Percentiles rank a stretch among this genome's conserved stretches.
phyloP scores from a whole-genome alignment of 805 yeast genomes.

The Maudiozyma pseudohumilis region DNA sequence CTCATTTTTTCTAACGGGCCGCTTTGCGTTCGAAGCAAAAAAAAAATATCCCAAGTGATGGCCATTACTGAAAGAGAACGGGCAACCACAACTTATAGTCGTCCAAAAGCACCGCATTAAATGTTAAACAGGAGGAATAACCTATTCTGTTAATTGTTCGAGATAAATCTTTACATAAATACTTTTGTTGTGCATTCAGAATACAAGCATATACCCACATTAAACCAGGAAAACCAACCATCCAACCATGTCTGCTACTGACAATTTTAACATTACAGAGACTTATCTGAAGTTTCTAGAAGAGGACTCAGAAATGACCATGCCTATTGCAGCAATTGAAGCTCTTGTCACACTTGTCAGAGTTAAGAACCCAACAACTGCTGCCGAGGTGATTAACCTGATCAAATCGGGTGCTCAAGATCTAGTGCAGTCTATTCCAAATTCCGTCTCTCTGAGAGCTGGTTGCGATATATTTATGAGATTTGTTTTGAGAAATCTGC shows the following conservation, averaged over 20 bases:
- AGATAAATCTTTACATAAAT: no score
- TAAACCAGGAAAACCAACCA: no score
- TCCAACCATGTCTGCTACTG: not conserved
- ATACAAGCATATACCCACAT: no score
- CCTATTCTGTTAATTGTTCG: no score
- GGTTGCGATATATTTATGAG: conserved; percentile 96
- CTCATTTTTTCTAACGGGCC: no score
- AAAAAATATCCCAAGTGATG: no score
- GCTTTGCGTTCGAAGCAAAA: no score
- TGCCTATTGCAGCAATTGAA: conserved; percentile 99
- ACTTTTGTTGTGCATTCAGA: no score
- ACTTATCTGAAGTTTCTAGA: conserved; percentile 71
- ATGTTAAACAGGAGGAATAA: no score
- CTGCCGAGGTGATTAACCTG: conserved; percentile 80
- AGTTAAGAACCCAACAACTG: conserved; percentile 81
- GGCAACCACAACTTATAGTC: no score
- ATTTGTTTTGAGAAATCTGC: conserved; percentile 81
- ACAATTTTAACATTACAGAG: conserved; percentile 64
- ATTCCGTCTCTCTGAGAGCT: conserved; percentile 88
- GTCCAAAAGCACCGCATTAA: no score
- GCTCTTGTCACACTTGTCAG: conserved; percentile 75
- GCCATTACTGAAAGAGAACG: no score
- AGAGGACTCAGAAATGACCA: conserved; percentile 93
- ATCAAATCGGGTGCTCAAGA: conserved; percentile 67
- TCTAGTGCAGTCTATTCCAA: conserved; percentile 70